phyloP scores from a whole-genome alignment of 1,284 basidiomycete genomes.

The Pseudozyma tsukubaensis region DNA sequence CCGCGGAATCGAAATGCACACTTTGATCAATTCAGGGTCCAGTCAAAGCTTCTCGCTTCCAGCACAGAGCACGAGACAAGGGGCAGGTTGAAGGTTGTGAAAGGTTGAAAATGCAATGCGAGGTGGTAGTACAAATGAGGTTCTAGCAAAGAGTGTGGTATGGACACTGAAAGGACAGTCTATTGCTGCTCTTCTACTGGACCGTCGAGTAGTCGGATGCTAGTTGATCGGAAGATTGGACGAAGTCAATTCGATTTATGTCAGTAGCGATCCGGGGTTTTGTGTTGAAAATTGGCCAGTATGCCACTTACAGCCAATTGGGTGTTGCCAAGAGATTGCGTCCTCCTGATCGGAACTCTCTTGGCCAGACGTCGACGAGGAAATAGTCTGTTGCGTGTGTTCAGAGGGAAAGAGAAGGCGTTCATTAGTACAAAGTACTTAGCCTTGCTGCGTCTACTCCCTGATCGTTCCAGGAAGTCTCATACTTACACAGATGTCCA shows the following conservation, averaged over 20 bases:
- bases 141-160: background rate
- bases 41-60: too few relatives aligned
- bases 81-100: background rate
- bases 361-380: conserved; percentile 90
- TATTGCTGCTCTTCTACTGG: conserved; percentile 18
- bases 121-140: conserved; percentile 18
- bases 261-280: too few relatives aligned
- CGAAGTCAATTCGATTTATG: too few relatives aligned
- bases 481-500: conserved; percentile 62
- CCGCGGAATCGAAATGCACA: background rate
- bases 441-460: background rate
- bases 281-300: background rate
- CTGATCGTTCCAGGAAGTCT: background rate
- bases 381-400: conserved; percentile 75
- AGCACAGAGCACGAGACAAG: conserved; percentile 1
- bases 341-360: conserved; percentile 85
- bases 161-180: background rate
- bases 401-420: background rate
- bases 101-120: conserved; percentile 4
- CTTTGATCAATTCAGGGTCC: conserved; percentile 11
- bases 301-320: conserved; percentile 76
- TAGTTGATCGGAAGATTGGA: conserved; percentile 5
- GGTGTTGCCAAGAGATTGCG: conserved; percentile 83
- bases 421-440: too few relatives aligned
- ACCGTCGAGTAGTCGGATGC: conserved; percentile 40